phyloP scores from a whole-genome alignment of 306 rosid genomes.

The Boehmeria nivea region DNA sequence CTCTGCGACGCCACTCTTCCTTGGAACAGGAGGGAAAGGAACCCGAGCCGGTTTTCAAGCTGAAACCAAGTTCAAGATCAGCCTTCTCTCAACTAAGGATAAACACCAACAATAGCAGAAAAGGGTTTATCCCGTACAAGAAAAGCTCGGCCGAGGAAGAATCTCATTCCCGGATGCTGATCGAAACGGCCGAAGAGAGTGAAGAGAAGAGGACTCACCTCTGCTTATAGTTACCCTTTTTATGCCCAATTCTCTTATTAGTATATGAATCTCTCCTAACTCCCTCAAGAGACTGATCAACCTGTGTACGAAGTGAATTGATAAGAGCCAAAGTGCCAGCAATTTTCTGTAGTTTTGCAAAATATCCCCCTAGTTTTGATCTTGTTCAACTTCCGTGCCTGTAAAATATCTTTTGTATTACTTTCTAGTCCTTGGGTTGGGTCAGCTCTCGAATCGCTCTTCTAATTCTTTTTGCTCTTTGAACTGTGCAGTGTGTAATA shows the following conservation, averaged over 20 bases:
- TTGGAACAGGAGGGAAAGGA: slow-evolving; percentile 4
- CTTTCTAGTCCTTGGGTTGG: neutral
- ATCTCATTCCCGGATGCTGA: slow-evolving; percentile 4
- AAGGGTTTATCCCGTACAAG: slow-evolving; percentile 77
- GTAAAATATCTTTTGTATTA: neutral
- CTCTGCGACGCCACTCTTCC: slow-evolving; percentile 13
- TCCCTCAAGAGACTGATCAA: neutral
- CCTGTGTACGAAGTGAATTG: neutral
- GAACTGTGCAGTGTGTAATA: neutral
- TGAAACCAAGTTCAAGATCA: slow-evolving; percentile 24
- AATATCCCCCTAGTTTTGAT: neutral
- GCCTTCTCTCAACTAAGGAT: slow-evolving; percentile 31
- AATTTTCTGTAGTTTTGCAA: slow-evolving; percentile 3
- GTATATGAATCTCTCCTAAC: neutral
- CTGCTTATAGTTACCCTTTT: slow-evolving; percentile 34
- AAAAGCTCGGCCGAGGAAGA: slow-evolving; percentile 48
- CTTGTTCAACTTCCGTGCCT: neutral
- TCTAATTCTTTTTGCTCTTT: neutral
- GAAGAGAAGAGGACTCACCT: slow-evolving; percentile 44
- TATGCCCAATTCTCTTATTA: slow-evolving; percentile 3
- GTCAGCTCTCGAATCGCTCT: neutral
- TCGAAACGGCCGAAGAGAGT: slow-evolving; percentile 27
- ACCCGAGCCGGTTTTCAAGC: slow-evolving; percentile 9
- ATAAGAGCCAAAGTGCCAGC: neutral
- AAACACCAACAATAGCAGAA: slow-evolving; percentile 24